Evolutionary conservation across 208 protist species (phyloP), one percentile per base, ranked within the genome.

Genomic region (Kentomonas sorsogonicus): DNA sequence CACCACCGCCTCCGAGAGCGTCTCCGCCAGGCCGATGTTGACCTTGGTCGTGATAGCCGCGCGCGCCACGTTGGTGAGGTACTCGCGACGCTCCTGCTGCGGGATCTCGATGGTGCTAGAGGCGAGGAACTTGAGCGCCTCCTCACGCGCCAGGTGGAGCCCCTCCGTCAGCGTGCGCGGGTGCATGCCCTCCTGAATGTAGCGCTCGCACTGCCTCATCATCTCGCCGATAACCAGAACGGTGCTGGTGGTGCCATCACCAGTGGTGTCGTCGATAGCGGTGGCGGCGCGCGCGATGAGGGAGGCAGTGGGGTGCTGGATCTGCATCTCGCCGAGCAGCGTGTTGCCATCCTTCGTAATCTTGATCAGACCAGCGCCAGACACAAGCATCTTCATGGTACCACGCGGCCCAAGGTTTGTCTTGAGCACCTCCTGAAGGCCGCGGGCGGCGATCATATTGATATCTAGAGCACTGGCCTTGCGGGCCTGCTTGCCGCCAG

Each of bases 281-380:
- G 98, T 99, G 13, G 99, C 98, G 25, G 98, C 97, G 29, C 98
- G 91, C 7, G 98, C 98, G 72, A 99, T 99, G 9, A 99, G 77
- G 4, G 87, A 78, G 13, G 99, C 99, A 20, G 98, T 99, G 23
- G 99, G 99, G 74, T 99, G 97, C 71, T 99, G 96, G 71, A 99
- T 99, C 78, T 99, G 98, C 98, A 99, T 99, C 72, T 99, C 98
- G 36, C 98, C 89, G 10, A 99, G 83, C 26, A 99, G 89, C 25
- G 98, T 98, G 64, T 96, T 98, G 26, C 99, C 99, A 60, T 99
- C 99, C 78, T 99, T 99, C 7, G 99, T 99, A 20, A 99, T 94
- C 78, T 99, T 99, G 52, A 99, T 99, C 47, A 99, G 91, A 23
- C 98, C 98, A 60, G 96, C 88, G 43, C 99, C 99, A 31, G 87